phyloP scores from a whole-genome alignment of 164 flowering plant genomes.

The Akebia trifoliata region DNA sequence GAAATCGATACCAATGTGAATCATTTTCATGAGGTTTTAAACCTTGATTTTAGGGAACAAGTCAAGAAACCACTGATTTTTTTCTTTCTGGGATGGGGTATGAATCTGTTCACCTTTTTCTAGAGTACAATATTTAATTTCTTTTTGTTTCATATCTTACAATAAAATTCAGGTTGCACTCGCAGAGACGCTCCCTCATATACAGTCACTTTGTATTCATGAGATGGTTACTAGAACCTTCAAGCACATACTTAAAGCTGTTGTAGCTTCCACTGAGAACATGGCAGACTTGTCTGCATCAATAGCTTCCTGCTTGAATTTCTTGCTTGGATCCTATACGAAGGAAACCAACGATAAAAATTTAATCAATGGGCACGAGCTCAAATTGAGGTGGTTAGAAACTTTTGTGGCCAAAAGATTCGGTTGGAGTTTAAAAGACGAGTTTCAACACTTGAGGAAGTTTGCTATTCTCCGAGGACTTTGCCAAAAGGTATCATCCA shows the following conservation, averaged over 20 bases:
- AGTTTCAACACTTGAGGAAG: constrained; percentile 66
- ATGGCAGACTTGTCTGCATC: constrained; percentile 46
- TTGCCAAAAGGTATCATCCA: constrained; percentile 66
- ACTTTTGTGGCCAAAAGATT: constrained; percentile 51
- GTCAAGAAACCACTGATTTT: neutral
- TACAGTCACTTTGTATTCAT: constrained; percentile 89
- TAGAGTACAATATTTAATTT: neutral
- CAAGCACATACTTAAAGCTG: constrained; percentile 70
- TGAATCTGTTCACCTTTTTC: neutral
- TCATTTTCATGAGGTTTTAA: neutral
- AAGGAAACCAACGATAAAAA: constrained; percentile 26
- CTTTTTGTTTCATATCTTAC: constrained; percentile 9
- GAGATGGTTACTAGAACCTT: constrained; percentile 96
- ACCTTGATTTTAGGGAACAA: too few species aligned
- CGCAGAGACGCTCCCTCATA: constrained; percentile 88
- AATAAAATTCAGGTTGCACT: constrained; percentile 60
- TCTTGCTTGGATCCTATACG: constrained; percentile 51
- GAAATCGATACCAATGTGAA: neutral
- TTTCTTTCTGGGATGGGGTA: neutral
- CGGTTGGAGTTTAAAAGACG: constrained; percentile 65
- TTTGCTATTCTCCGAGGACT: constrained; percentile 77
- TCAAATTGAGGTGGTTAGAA: constrained; percentile 60
- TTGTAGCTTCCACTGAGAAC: constrained; percentile 52
- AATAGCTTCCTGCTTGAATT: constrained; percentile 65
- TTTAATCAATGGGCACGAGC: constrained; percentile 27